A percentile compares a stretch with the other conserved stretches of the same genome.
Conservation (phyloP, 1,139 yeast genomes). For the Tardiomyces digboiensis region DNA sequence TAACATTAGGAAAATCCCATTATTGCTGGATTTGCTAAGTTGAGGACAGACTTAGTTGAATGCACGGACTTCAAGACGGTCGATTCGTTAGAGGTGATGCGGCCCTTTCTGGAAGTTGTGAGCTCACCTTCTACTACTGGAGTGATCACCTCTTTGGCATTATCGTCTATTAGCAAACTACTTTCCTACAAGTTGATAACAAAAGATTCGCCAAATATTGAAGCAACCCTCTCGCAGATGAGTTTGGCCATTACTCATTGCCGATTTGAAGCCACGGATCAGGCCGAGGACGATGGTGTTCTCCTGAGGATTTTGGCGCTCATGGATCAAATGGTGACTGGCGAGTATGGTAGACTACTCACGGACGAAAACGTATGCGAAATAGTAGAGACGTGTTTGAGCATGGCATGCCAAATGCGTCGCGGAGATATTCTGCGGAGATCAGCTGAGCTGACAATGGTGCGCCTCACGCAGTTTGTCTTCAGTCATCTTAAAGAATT, state of each 20-base stretch:
- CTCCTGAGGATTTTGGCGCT: conserved; percentile 71
- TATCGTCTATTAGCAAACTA: conserved; percentile 67
- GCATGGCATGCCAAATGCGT: conserved; percentile 87
- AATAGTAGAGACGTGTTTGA: conserved; percentile 83
- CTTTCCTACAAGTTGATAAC: conserved; percentile 49
- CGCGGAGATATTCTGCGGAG: conserved; percentile 84
- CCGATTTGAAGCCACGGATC: conserved; percentile 93
- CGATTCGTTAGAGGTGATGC: conserved; percentile 66
- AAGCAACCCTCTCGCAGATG: conserved; percentile 43
- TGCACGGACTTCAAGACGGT: conserved; percentile 43
- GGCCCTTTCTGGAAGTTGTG: conserved; percentile 82
- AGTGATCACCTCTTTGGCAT: conserved; percentile 71
- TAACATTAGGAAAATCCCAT: conserved; percentile 46
- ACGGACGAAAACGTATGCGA: conserved; percentile 83
- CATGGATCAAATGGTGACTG: conserved; percentile 56
- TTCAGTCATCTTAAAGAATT: conserved; percentile 52
- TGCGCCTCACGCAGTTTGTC: conserved; percentile 46
- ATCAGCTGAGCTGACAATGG: conserved; percentile 84
- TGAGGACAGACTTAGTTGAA: conserved; percentile 60
- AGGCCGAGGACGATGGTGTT: conserved; percentile 87
- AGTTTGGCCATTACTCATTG: conserved; percentile 84
- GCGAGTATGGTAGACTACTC: conserved; percentile 53
- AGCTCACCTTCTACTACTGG: conserved; percentile 84
- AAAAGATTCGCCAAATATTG: conserved; percentile 37
- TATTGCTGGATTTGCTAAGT: conserved; percentile 70